These are phyloP conservation scores for Candida sanyaensis DNA, from an alignment of 1,139 yeast species.

Conservation along the genomic window DNA sequence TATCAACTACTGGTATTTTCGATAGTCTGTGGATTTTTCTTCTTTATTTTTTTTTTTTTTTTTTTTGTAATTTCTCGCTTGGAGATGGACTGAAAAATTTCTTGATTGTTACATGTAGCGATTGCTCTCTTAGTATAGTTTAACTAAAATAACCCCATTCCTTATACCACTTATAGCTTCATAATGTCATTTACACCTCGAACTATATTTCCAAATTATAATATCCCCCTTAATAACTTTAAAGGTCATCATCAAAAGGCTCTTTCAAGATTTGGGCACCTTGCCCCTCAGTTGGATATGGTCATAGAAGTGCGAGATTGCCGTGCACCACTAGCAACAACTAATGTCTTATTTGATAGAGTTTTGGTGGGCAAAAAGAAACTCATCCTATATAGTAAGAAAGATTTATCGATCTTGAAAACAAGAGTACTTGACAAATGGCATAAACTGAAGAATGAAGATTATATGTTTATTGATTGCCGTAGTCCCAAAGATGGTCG, in stretches of 20 bases:
- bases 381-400: slow-evolving; percentile 68
- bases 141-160: too few species aligned
- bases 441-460: slow-evolving; percentile 54
- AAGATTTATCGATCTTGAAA: slow-evolving; percentile 48
- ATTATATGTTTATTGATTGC: slow-evolving; percentile 63
- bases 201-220: slow-evolving; percentile 62
- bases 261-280: slow-evolving; percentile 61
- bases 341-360: slow-evolving; percentile 77
- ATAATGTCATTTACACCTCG: slow-evolving; percentile 38
- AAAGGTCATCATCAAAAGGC: slow-evolving; percentile 93
- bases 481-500: slow-evolving; percentile 53
- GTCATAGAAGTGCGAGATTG: slow-evolving; percentile 85
- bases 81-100: neutral
- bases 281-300: slow-evolving; percentile 80
- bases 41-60: too few species aligned
- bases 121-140: neutral
- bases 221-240: slow-evolving; percentile 73
- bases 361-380: slow-evolving; percentile 61
- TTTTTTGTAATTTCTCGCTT: neutral
- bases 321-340: slow-evolving; percentile 83
- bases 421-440: slow-evolving; percentile 44
- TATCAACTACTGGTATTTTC: neutral
- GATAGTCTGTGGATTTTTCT: neutral
- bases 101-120: neutral
- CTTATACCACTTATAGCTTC: neutral